These are phyloP conservation scores for Bryopsis sp. DNA, from an alignment of 139 green algal species.

Conservation along the genomic window DNA sequence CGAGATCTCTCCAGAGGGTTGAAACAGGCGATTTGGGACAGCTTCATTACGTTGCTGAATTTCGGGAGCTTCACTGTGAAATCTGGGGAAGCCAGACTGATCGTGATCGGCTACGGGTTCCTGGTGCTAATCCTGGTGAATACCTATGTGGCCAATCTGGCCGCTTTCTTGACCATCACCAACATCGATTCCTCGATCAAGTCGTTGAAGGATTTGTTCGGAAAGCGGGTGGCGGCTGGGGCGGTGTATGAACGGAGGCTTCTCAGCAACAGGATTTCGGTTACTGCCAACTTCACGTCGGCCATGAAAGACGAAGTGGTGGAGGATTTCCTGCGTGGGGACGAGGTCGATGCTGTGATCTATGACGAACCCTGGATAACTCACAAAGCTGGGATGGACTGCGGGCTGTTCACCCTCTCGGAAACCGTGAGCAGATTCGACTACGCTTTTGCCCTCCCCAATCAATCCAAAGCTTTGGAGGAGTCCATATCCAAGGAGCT, in stretches of 20 bases:
- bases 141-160: slow-evolving; percentile 20
- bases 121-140: slow-evolving; percentile 18
- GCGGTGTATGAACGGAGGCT: neutral
- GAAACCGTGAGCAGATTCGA: slow-evolving; percentile 15
- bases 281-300: too few species aligned
- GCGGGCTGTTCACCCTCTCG: slow-evolving; percentile 9
- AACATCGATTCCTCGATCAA: slow-evolving; percentile 11
- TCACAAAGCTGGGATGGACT: neutral
- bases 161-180: slow-evolving; percentile 20
- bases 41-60: slow-evolving; percentile 8
- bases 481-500: neutral
- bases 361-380: neutral
- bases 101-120: slow-evolving; percentile 16
- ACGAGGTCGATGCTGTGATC: slow-evolving; percentile 7
- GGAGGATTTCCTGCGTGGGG: neutral
- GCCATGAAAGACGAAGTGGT: neutral
- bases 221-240: slow-evolving; percentile 7
- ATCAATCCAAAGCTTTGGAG: neutral
- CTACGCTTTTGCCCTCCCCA: slow-evolving; percentile 17
- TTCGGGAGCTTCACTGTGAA: slow-evolving; percentile 15
- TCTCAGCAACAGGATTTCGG: slow-evolving; percentile 10
- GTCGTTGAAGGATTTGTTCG: slow-evolving; percentile 8
- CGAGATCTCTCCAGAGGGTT: neutral
- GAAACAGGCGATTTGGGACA: slow-evolving; percentile 18
- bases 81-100: slow-evolving; percentile 7